Evolutionary conservation across 78 protist species (phyloP).

Genomic region (Tieghemostelium lacteum): DNA sequence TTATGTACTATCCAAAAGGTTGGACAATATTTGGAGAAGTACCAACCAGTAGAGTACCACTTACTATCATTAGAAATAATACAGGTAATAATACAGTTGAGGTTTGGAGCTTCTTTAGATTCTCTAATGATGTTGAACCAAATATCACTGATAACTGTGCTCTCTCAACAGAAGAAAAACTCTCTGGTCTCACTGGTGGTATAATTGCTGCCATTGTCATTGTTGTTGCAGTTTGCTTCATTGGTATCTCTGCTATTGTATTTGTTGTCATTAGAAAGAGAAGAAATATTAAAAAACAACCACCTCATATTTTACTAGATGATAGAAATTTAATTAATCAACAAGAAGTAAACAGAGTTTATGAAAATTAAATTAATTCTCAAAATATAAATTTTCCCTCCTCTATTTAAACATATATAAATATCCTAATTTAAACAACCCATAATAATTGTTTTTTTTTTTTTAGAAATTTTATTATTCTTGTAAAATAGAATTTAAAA

Average conservation of each 20-base stretch:
- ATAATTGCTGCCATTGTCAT: not conserved
- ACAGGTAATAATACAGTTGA: not conserved
- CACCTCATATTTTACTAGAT: conserved; percentile 1
- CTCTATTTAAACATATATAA: too few relatives aligned
- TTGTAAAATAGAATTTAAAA: too few relatives aligned
- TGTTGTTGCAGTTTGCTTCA: not conserved
- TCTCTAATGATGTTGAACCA: not conserved
- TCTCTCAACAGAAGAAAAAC: not conserved
- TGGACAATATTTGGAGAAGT: not conserved
- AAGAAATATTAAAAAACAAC: not conserved
- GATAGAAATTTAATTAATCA: not conserved
- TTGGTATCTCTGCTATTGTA: not conserved
- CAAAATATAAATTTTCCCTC: too few relatives aligned
- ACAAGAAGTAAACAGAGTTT: not conserved
- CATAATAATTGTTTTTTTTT: too few relatives aligned
- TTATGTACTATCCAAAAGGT: not conserved
- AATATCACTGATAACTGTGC: not conserved
- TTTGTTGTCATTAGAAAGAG: not conserved
- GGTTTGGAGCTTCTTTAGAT: not conserved
- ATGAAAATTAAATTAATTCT: conserved; percentile 28
- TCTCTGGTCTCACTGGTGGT: not conserved
- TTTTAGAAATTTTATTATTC: too few relatives aligned
- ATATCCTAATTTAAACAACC: too few relatives aligned
- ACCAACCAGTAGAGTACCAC: not conserved
- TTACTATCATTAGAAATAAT: not conserved